Base-by-base conservation (phyloP, 2,329 filamentous ascomycete genomes). In the Diaporthe velutina region DNA sequence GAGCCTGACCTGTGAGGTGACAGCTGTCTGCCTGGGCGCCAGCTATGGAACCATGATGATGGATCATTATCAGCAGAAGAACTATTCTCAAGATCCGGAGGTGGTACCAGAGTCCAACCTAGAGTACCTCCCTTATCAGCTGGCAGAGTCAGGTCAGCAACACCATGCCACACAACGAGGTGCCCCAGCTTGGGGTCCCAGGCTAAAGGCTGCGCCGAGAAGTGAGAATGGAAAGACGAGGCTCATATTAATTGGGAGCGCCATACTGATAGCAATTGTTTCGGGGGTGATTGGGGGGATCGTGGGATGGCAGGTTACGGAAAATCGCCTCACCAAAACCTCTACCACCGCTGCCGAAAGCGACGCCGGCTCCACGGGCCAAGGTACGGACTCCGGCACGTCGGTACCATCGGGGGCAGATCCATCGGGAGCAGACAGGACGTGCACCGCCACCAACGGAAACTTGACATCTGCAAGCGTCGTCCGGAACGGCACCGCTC, bases 31-130 rank as follows among this genome's bases (percentile, higher is more conserved):
- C 30, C 22, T 67, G 30, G 30, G 61, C 22, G 30, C 45, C 22
- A 52, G 61, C 28, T 15, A 45, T 38, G 45, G 45, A 50, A 17
- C 61, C 30, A 50, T 52, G 45, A 50, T 38, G 30, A 52, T 67
- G 45, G 7, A 67, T 35, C 30, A 22, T 52, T n/a, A 52, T 28
- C 64, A 67, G 30, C 42, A 52, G 15, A 19, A 35, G 6, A 33
- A 5, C 30, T 67, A 48, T 52, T 67, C 61, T 12, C 22, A 67
- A 19, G 64, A 67, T 28, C 64, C 64, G 15, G 64, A 67, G 33
- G 64, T 67, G 45, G 64, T 67, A 25, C 64, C 30, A 28, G 42
- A 48, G 45, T 67, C 64, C 64, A 52, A 67, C 33, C 45, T 67
- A 19, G 64, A 67, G 25, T 35, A n/a, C 8, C 12, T 22, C 22